Base-by-base conservation (phyloP, 441 rosid species). In the Pelargonium myrrhifolium region DNA sequence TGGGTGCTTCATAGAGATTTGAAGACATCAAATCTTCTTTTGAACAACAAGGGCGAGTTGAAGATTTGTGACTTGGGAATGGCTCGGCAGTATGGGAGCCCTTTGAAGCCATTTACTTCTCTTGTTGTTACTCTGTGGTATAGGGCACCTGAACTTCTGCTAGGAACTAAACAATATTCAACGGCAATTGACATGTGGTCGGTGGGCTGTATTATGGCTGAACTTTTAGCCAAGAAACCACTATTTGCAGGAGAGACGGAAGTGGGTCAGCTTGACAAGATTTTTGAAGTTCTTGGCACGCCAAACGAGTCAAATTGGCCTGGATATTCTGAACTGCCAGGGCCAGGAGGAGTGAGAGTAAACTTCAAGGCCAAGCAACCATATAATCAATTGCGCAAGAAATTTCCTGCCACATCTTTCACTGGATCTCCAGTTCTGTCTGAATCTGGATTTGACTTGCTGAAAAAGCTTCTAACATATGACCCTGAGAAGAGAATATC, bases 131-230 rank as follows among this genome's bases (percentile, higher is more conserved):
- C 96, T 62, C 71, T 86, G 66, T 88, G 90, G 93, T 92, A 92
- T 78, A 87, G 98, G 81, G 94, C 97, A 49, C 98, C 97, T 15
- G 98, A 90, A 74, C 92, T 88, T 65, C 80, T 92, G 4, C 75
- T 90, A 35, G 98, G 93, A 75, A 82, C 88, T n/a, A 86, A 92
- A 68, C 72, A 84, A 75, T 90, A 92, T 65, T 90, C 97, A 17
- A 88, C 92, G 3, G 92, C 97, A 31, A 78, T 88, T 70, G 96
- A 92, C 78, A 90, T 92, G 97, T 92, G 98, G 98, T 92, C 97
- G 2, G 77, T 88, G 40, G 98, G 98, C 47, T 92, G 97, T 71
- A 90, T 92, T 58, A 92, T 92, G 98, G 96, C 90, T 47, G 98
- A 92, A 76, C 58, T 92, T 66, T 74, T 92, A 70, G 77, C 87